Base-by-base conservation (phyloP, 2,329 filamentous ascomycete genomes). In the Tolypocladium ovalisporum region DNA sequence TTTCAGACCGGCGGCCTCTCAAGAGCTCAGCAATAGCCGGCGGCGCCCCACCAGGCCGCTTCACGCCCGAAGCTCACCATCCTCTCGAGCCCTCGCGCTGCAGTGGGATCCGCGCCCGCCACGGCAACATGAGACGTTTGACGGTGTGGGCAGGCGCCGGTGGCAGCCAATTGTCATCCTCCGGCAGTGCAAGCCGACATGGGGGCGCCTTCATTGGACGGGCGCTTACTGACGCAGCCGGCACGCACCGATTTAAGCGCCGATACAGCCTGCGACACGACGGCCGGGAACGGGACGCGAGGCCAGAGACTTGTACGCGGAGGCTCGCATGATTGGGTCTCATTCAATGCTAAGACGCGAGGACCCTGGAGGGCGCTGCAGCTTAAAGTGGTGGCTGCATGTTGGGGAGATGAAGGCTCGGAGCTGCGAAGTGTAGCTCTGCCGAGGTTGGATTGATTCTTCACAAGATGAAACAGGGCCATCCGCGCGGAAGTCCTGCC, bases 71-170 rank as follows among this genome's bases (percentile, higher is more conserved):
- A 8, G 29, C 29, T 8, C 6, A 29, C n/a, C 47, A 32, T 22
- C 47, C 47, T 52, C 47, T 52, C 19, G 29, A 52, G 4, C 24
- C 17, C 47, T 32, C 17, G 8, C 29, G 29, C 3, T 3, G 47
- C 29, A 19, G 5, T n/a, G 6, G 47, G 19, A 52, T 22, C 19
- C 29, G 12, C 8, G 9, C 47, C 19, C 19, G n/a, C 40, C 51
- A 35, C 54, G 51, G 56, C 40, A 54, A 51, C 27, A 34, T 63
- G 62, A 64, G 51, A 64, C 64, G 54, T 13, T 51, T 52, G 54
- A 37, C 34, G n/a, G 62, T 62, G 57, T 61, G 60, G 59, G 57
- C 62, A 65, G 62, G 47, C 64, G 63, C 64, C 61, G 24, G 27
- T 42, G n/a, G 19, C 56, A 57, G 57, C 65, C 66, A 67, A 68